Evolutionary conservation across 2,329 filamentous ascomycete species (phyloP), one percentile per base, ranked within the genome.

Genomic region (Peltaster fructicola): DNA sequence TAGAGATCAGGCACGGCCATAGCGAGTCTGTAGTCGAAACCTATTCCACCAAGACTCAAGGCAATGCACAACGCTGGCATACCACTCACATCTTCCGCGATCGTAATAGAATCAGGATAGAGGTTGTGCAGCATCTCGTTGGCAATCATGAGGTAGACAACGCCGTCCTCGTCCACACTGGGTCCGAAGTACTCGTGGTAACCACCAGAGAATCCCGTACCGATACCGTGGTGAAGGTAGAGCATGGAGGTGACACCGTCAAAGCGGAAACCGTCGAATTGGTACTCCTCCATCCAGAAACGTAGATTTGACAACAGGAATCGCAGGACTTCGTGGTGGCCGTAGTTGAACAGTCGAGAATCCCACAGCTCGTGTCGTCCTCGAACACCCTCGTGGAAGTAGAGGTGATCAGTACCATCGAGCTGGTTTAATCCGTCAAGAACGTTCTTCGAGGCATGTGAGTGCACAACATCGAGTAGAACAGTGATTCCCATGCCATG

Each of bases 1-100:
- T 90, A 98, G 70, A 98, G 79, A 51, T 98, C 88, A 4, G 88
- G 88, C 34, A 98, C 73, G 4, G 88, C 88, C 88, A 98, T 98
- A 27, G 84, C 84, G 15, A 98, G 68, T 38, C 88, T 72, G 53
- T 98, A 98, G 54, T 98, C 88, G 48, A 98, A 98, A 14, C 88
- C 88, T 38, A 95, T 71, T 33, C 88, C 88, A 10, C 88, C 88
- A 2, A 93, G 61, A 1, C 76, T 73, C 18, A 93, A 59, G 5
- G 79, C 72, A 17, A 98, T 54, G 51, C 88, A 95, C 23, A 98
- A 61, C n/a, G 82, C 85, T 9, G 88, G 88, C 88, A 98, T 98
- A 10, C 88, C 88, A 6, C 85, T 95, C 7, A 98, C 88, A 47
- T 98, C 88, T 50, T 98, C 88, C 11, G 88, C 88, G 35, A 98